Base-by-base conservation (phyloP, 768 basidiomycete genomes). In the Brasilioporus rufonigricans region DNA sequence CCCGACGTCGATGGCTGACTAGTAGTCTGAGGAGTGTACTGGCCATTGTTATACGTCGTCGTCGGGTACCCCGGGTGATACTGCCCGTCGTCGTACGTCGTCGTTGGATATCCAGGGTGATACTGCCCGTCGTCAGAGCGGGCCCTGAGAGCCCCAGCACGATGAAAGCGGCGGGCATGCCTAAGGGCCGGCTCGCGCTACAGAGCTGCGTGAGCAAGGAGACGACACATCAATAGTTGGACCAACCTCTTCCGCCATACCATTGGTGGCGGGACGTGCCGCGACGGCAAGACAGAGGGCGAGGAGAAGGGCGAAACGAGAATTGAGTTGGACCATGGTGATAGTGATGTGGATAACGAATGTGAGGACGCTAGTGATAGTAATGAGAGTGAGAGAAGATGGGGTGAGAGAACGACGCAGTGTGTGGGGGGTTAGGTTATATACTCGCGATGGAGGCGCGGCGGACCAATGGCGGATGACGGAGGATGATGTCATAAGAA, bases 241-340 rank as follows among this genome's bases (percentile, higher is more conserved):
- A 56, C 58, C 14, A 32, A 66, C 64, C 47, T 64, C 55, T 13
- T 40, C 32, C 36, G 46, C 23, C 11, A 44, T 24, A 23, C 44
- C 54, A n/a, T 50, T 45, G 24, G 54, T 44, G 21, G 64, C 45
- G 19, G 56, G 52, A 35, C 43, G 58, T 14, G 60, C 58, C 31
- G 59, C 55, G 32, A 57, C 65, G 38, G 56, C 56, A 50, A 69
- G 58, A 44, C 69, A 69, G 24, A 69, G 49, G 29, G 67, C 58
- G 46, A 69, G 67, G 12, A 69, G 67, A 36, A 60, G n/a, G 21
- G 63, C 14, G 68, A 69, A 71, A 55, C 58, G 69, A 54, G 59
- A 36, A 24, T 51, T 56, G 56, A 71, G 61, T 48, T 63, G 69
- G 52, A 69, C 63, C 68, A 69, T 69, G 54, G 46, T 47, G 56